Evolutionary conservation across 805 yeast species (phyloP).

Genomic region (Ogataea populi-albae): DNA sequence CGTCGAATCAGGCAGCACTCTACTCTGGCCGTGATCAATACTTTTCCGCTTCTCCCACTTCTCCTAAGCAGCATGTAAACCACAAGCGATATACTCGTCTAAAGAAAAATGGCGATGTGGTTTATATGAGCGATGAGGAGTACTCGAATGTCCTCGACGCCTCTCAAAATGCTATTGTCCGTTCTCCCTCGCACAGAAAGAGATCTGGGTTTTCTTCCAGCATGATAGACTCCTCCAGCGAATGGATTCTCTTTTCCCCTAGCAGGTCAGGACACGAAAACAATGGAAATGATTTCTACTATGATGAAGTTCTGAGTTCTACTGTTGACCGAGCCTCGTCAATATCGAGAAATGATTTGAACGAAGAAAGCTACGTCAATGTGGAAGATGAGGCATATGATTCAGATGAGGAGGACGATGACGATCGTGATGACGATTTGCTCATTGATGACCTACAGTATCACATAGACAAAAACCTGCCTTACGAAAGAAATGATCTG

Average conservation of each 20-base stretch:
- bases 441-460: slow-evolving; percentile 27
- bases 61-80: no score
- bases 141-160: no score
- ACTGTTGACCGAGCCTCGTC: slow-evolving; percentile 15
- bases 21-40: no score
- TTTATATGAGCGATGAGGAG: no score
- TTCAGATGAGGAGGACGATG: slow-evolving; percentile 16
- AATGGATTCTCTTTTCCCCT: slow-evolving; percentile 34
- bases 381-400: slow-evolving; percentile 13
- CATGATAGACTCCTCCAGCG: slow-evolving; percentile 22
- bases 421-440: slow-evolving; percentile 28
- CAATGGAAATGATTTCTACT: slow-evolving; percentile 13
- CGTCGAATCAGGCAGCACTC: slow-evolving; percentile 11
- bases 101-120: no score
- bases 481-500: slow-evolving; percentile 23
- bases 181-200: background rate
- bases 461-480: slow-evolving; percentile 16
- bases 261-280: slow-evolving; percentile 13
- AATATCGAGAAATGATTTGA: slow-evolving; percentile 10
- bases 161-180: no score
- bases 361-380: slow-evolving; percentile 19
- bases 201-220: slow-evolving; percentile 14
- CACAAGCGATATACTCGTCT: no score
- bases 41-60: no score
- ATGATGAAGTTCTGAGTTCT: slow-evolving; percentile 28